Base-by-base conservation (phyloP, 768 basidiomycete species). In the Mycena kentingensis region DNA sequence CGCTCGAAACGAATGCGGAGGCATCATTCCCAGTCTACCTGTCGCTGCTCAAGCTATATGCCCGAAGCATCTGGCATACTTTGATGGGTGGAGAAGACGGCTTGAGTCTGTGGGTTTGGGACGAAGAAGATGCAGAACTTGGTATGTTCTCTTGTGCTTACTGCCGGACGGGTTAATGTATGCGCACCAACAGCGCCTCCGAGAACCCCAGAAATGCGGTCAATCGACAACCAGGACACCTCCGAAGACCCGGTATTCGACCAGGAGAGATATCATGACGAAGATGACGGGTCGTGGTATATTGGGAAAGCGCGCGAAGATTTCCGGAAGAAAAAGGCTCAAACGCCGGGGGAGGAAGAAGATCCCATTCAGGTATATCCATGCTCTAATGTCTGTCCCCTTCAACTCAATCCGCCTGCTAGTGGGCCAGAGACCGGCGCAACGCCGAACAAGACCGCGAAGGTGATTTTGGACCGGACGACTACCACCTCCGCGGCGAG, bases 11-110 rank as follows among this genome's bases (percentile, higher is more conserved):
- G 4, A 95, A 95, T 62, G 65, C 74, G 35, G 94, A 98, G 63
- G 95, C 94, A 0, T 93, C 91, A 65, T 73, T 98, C 21, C 94
- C 96, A 0, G 90, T 97, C 39, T 69, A 82, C 24, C 71, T 98
- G 18, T 94, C 93, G 3, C 74, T 98, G 32, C 71, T 82, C 45
- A 92, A 90, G 65, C 71, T 99, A 25, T 90, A 98, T 65, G 66
- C 82, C 8, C 84, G 87, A 16, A 95, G 92, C 63, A 71, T 93
- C 44, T 95, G 90, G 89, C 82, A 91, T 63, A 88, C 86, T 10
- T 64, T 91, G 8, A 80, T 76, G 64, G 89, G 91, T 22, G 85
- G 90, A 4, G 71, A 79, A 48, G 82, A 80, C 28, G 87, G 85
- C 2, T 75, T 90, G 26, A 82, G 76, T 57, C 67, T 91, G 31